Percentiles rank a stretch among this genome's conserved stretches.
phyloP scores from a whole-genome alignment of 495 filamentous ascomycete genomes.

The Thozetella sp. region DNA sequence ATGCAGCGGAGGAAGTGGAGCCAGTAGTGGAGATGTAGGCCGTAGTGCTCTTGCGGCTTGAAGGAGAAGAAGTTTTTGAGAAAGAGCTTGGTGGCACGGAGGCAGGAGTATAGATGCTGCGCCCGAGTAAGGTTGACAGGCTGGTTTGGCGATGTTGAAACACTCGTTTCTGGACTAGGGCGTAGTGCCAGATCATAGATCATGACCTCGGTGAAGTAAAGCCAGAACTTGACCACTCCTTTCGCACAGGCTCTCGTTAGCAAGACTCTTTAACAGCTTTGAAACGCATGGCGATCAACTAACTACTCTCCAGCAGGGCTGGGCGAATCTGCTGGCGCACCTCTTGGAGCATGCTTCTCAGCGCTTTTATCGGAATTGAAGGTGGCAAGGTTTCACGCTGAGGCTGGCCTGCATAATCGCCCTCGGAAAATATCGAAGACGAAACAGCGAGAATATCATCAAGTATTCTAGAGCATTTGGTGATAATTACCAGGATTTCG shows the following conservation, averaged over 20 bases:
- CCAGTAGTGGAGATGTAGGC: slow-evolving; percentile 18
- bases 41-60: slow-evolving; percentile 7
- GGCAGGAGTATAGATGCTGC: slow-evolving; percentile 18
- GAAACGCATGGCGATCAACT: too few relatives aligned
- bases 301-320: not conserved
- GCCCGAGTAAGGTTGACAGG: too few relatives aligned
- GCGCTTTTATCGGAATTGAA: not conserved
- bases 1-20: slow-evolving; percentile 20
- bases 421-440: not conserved
- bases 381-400: not conserved
- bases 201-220: slow-evolving; percentile 16
- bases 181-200: slow-evolving; percentile 23
- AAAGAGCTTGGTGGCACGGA: slow-evolving; percentile 17
- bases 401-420: not conserved
- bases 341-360: not conserved
- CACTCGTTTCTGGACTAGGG: slow-evolving; percentile 4
- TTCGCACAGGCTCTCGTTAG: too few relatives aligned
- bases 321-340: not conserved
- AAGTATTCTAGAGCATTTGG: not conserved
- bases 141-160: not conserved
- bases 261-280: too few relatives aligned
- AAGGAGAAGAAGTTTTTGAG: slow-evolving; percentile 24
- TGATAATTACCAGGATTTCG: slow-evolving; percentile 20
- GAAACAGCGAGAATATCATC: not conserved
- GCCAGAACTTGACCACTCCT: slow-evolving; percentile 19